phyloP scores from a whole-genome alignment of 345 rosid species.

The Clarkia xantiana region DNA sequence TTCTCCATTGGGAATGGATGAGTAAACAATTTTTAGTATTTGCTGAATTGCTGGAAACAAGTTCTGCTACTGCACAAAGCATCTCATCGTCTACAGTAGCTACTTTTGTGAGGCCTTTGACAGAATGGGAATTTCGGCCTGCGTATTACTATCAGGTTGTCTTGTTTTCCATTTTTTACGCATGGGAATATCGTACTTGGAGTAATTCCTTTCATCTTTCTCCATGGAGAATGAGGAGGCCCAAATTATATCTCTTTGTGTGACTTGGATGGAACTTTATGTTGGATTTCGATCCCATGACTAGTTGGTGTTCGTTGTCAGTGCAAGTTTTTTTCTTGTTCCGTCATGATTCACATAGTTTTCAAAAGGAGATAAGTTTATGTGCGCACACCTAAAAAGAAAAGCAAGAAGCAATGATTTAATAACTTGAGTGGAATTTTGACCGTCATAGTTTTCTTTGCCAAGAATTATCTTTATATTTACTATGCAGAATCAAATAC shows the following conservation, averaged over 20 bases:
- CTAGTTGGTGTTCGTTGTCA: background rate
- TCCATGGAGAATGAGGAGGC: background rate
- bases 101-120: slow-evolving; percentile 36
- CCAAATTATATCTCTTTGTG: too few species aligned
- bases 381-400: background rate
- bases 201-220: background rate
- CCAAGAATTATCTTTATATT: too few species aligned
- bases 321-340: slow-evolving; percentile 2
- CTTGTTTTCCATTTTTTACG: background rate
- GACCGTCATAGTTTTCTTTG: background rate
- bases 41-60: slow-evolving; percentile 79
- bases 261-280: too few species aligned
- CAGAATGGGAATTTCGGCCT: slow-evolving; percentile 80
- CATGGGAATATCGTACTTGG: background rate
- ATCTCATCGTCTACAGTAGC: slow-evolving; percentile 28
- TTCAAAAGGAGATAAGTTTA: background rate
- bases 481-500: too few species aligned
- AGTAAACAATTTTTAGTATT: slow-evolving; percentile 88
- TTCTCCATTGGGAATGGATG: slow-evolving; percentile 97
- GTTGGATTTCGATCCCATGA: too few species aligned
- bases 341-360: background rate
- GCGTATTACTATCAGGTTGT: slow-evolving; percentile 82
- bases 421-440: background rate
- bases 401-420: background rate
- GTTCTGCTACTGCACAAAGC: slow-evolving; percentile 43